These are phyloP conservation scores for Torrubiella hemipterigena DNA, from an alignment of 2,329 filamentous ascomycete species.

Conservation along the genomic window DNA sequence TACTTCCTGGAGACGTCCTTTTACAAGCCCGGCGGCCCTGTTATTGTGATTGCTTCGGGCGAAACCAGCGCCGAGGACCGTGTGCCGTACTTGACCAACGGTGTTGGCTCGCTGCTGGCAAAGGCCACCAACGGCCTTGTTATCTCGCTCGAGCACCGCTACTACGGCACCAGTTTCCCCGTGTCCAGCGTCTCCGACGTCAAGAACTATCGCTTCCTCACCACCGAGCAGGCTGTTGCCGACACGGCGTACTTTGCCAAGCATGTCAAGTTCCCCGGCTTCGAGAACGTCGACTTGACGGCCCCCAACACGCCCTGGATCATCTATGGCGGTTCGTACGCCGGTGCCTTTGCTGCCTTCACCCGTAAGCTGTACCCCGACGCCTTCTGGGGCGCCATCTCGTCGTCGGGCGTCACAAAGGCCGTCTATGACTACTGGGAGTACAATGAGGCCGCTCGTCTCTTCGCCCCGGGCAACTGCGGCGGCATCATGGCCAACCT, in stretches of 20 bases:
- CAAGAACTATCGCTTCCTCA: conserved; percentile 66
- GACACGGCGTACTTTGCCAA: conserved; percentile 73
- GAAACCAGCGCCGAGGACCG: conserved; percentile 53
- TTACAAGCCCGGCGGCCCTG: conserved; percentile 67
- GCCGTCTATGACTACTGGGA: conserved; percentile 70
- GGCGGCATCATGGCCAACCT: conserved; percentile 49
- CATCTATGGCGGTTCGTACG: conserved; percentile 75
- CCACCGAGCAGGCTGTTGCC: conserved; percentile 71
- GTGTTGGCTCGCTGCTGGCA: conserved; percentile 59
- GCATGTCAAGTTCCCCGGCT: conserved; percentile 57
- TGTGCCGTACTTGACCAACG: conserved; percentile 62
- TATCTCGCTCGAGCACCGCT: conserved; percentile 76
- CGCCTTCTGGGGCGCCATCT: conserved; percentile 66
- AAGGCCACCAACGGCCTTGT: conserved; percentile 62
- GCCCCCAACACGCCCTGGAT: conserved; percentile 58
- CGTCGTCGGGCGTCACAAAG: conserved; percentile 66
- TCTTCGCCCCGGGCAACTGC: conserved; percentile 45
- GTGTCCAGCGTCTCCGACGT: conserved; percentile 48
- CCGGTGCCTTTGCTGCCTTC: conserved; percentile 68
- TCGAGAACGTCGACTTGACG: conserved; percentile 55
- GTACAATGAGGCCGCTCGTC: conserved; percentile 38
- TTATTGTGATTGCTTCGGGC: conserved; percentile 64
- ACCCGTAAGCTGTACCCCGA: conserved; percentile 66
- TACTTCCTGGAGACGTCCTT: conserved; percentile 75
- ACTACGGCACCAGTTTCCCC: conserved; percentile 70